Conservation (phyloP, 148 eudicot species). For the Oxyria digyna region DNA sequence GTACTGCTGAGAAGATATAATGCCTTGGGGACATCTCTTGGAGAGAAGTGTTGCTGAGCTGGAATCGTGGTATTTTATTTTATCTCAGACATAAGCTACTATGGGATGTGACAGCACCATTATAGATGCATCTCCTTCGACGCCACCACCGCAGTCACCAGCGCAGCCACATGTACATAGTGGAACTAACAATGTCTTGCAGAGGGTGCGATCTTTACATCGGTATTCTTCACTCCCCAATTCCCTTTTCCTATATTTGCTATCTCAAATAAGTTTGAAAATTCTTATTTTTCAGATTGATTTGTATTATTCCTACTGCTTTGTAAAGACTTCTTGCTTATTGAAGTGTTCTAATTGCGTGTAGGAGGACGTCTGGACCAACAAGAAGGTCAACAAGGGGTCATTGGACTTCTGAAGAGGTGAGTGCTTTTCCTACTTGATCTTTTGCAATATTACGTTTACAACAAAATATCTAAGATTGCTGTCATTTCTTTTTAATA, state of each 20-base stretch:
- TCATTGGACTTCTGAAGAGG: slow-evolving; percentile 97
- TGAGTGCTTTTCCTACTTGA: slow-evolving; percentile 10
- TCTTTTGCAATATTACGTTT: not conserved
- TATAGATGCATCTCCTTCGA: slow-evolving; percentile 19
- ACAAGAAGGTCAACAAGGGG: slow-evolving; percentile 96
- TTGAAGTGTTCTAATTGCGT: slow-evolving; percentile 5
- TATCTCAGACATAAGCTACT: slow-evolving; percentile 18
- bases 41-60: slow-evolving; percentile 26
- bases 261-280: not conserved
- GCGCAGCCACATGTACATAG: slow-evolving; percentile 5
- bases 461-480: not conserved
- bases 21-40: slow-evolving; percentile 50
- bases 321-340: not conserved
- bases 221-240: slow-evolving; percentile 32
- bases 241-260: not conserved
- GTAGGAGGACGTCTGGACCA: slow-evolving; percentile 93
- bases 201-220: slow-evolving; percentile 43
- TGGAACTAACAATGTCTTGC: slow-evolving; percentile 27
- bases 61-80: slow-evolving; percentile 42
- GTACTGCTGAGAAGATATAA: slow-evolving; percentile 33
- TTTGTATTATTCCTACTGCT: not conserved
- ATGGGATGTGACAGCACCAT: slow-evolving; percentile 56
- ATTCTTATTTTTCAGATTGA: not conserved
- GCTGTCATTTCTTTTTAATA: slow-evolving; percentile 13
- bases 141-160: slow-evolving; percentile 13